Percentiles rank a stretch among this genome's conserved stretches.
Evolutionary conservation across 2,329 filamentous ascomycete genomes (phyloP).

Genomic region (Trichocomaceae sp.): DNA sequence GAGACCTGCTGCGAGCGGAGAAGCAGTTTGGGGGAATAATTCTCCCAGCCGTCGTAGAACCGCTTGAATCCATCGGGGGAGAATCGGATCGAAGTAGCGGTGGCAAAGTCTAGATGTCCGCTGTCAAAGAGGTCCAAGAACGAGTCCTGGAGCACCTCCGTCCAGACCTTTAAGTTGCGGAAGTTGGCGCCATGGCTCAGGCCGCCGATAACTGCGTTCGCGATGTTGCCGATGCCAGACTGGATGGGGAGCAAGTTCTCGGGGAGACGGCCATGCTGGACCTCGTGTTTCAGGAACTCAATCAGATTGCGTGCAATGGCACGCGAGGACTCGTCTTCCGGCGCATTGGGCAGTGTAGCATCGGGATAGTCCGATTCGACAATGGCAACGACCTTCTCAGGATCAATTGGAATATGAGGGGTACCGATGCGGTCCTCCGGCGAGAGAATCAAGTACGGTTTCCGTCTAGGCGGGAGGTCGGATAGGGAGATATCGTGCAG

Average conservation of each 20-base stretch:
- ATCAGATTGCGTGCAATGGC: slow-evolving; percentile 75
- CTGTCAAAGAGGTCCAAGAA: slow-evolving; percentile 91
- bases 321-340: slow-evolving; percentile 65
- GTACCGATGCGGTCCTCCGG: slow-evolving; percentile 83
- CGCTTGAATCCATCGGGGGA: slow-evolving; percentile 84
- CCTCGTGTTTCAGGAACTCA: slow-evolving; percentile 81
- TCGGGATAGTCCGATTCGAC: slow-evolving; percentile 82
- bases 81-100: slow-evolving; percentile 83
- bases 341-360: slow-evolving; percentile 65
- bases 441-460: slow-evolving; percentile 78
- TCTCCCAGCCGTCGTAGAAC: slow-evolving; percentile 81
- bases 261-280: slow-evolving; percentile 68
- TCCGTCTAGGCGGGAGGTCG: slow-evolving; percentile 71
- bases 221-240: slow-evolving; percentile 87
- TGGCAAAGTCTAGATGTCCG: slow-evolving; percentile 81
- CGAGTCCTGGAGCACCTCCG: slow-evolving; percentile 84
- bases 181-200: slow-evolving; percentile 72
- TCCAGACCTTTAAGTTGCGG: slow-evolving; percentile 85
- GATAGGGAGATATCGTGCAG: slow-evolving; percentile 88
- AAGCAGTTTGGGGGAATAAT: slow-evolving; percentile 73
- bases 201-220: slow-evolving; percentile 83
- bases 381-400: slow-evolving; percentile 75
- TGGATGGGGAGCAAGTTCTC: slow-evolving; percentile 72
- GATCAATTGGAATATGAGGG: slow-evolving; percentile 74
- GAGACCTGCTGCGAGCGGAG: slow-evolving; percentile 82